A percentile compares a stretch with the other conserved stretches of the same genome.
These are phyloP conservation scores for Clarireedia paspali DNA, from an alignment of 2,329 filamentous ascomycete species.

Conservation along the genomic window DNA sequence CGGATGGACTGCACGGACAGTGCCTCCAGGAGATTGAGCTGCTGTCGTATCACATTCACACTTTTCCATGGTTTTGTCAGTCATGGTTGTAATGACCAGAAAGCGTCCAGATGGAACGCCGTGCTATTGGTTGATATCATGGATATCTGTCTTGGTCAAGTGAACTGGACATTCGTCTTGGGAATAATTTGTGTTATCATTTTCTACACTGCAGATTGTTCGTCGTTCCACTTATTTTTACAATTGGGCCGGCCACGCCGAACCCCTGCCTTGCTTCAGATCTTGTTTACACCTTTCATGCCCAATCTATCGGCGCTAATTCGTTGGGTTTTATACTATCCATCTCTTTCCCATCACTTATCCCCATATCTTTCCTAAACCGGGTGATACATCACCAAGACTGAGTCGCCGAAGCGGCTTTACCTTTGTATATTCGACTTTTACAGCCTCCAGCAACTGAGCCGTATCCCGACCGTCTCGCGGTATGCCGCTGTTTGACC, in stretches of 20 bases:
- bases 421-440: neutral
- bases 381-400: constrained; percentile 18
- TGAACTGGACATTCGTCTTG: neutral
- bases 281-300: neutral
- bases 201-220: neutral
- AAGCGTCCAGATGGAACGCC: too few species aligned
- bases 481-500: neutral
- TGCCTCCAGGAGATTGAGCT: too few species aligned
- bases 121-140: neutral
- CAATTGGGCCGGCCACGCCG: neutral
- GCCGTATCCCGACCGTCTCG: neutral
- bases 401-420: constrained; percentile 17
- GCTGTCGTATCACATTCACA: too few species aligned
- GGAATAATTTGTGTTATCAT: too few species aligned
- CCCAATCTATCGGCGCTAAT: neutral
- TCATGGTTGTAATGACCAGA: too few species aligned
- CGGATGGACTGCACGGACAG: neutral
- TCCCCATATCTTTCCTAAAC: constrained; percentile 15
- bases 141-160: neutral
- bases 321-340: neutral
- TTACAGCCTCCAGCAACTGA: neutral
- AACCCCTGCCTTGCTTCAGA: neutral
- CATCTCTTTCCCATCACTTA: constrained; percentile 7
- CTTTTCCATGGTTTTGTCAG: too few species aligned
- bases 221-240: neutral